A percentile compares a stretch with the other conserved stretches of the same genome.
Evolutionary conservation across 208 protist genomes (phyloP).

Genomic region (Polymyxa betae): DNA sequence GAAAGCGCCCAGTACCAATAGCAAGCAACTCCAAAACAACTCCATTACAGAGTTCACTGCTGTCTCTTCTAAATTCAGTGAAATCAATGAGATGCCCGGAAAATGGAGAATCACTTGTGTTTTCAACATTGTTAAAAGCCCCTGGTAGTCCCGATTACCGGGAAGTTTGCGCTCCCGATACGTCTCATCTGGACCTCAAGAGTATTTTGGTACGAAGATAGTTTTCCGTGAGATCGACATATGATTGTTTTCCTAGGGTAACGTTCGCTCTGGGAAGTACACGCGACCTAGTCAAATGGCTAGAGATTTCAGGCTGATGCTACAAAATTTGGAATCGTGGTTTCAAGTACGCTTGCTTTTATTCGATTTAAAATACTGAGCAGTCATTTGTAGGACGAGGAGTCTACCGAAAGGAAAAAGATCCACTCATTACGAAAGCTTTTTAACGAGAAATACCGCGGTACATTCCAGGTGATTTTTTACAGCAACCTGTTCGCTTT

Average conservation of each 20-base stretch:
- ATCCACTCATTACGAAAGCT: background rate
- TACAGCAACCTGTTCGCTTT: background rate
- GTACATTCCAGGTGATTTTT: background rate
- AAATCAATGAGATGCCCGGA: background rate
- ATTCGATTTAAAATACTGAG: background rate
- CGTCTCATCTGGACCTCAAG: background rate
- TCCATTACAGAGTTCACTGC: background rate
- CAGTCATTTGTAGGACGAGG: background rate
- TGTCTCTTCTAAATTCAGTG: background rate
- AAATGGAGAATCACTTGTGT: background rate
- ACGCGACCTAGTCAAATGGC: slow-evolving; percentile 19
- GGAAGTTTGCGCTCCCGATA: slow-evolving; percentile 18
- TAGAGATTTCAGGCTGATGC: background rate
- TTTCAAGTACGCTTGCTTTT: background rate
- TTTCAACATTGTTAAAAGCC: background rate
- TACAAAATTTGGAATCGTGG: slow-evolving; percentile 52
- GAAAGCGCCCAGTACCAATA: background rate
- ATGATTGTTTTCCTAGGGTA: background rate
- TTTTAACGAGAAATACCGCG: background rate
- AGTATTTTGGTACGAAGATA: background rate
- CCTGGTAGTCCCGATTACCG: background rate
- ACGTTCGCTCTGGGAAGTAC: slow-evolving; percentile 1
- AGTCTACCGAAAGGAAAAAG: background rate
- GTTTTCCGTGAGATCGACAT: background rate
- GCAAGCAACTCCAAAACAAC: background rate